phyloP scores from a whole-genome alignment of 495 filamentous ascomycete genomes.

The Amniculicola lignicola region DNA sequence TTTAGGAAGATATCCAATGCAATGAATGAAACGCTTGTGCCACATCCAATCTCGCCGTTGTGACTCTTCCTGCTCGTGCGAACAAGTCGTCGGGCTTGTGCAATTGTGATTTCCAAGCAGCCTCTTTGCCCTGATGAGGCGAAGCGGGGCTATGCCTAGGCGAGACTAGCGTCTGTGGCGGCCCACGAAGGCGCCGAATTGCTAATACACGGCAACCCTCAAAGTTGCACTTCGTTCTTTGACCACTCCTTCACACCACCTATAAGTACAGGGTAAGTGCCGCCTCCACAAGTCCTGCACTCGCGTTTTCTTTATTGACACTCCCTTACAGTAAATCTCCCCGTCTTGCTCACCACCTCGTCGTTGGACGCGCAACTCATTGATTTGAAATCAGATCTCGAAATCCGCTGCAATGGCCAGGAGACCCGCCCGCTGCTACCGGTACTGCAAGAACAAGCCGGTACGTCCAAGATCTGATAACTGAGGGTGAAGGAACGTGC shows the following conservation, averaged over 20 bases:
- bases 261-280: constrained; percentile 25
- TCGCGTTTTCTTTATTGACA: background rate
- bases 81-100: too few relatives aligned
- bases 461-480: constrained; percentile 39
- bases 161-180: constrained; percentile 16
- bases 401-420: constrained; percentile 87
- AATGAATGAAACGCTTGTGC: constrained; percentile 13
- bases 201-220: constrained; percentile 3
- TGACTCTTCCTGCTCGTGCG: constrained; percentile 6
- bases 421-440: constrained; percentile 97
- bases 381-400: constrained; percentile 32
- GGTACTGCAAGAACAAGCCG: constrained; percentile 99
- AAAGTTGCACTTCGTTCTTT: too few relatives aligned
- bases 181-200: constrained; percentile 2
- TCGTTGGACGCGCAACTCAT: constrained; percentile 2
- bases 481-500: background rate
- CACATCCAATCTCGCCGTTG: background rate
- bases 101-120: too few relatives aligned
- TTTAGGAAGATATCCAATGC: constrained; percentile 5
- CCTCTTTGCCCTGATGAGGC: too few relatives aligned
- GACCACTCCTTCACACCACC: constrained; percentile 7
- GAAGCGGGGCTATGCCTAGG: constrained; percentile 9
- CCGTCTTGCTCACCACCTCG: background rate
- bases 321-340: constrained; percentile 5
- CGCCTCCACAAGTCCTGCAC: background rate